Evolutionary conservation across 1,284 basidiomycete species (phyloP).

Genomic region (Ustanciosporium gigantosporum): DNA sequence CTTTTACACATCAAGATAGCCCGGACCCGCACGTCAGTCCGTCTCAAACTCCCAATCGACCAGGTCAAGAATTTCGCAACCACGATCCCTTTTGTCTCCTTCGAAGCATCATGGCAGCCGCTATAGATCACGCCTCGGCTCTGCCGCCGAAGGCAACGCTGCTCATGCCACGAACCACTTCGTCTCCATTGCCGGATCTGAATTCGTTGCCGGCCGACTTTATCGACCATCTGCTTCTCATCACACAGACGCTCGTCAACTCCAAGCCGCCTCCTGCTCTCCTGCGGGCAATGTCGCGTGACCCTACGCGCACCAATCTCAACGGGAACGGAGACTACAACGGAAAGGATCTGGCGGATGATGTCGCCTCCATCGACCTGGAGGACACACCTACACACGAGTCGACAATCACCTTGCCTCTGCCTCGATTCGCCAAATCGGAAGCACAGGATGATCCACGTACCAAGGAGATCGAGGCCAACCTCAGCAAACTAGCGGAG

Average conservation of each 20-base stretch:
- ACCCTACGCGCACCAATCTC: conserved; percentile 9
- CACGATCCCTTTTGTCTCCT: no score
- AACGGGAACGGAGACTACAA: conserved; percentile 1
- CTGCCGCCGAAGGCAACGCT: conserved; percentile 7
- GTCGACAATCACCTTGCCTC: conserved; percentile 36
- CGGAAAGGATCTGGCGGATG: conserved; percentile 8
- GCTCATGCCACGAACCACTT: conserved; percentile 43
- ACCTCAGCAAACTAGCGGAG: conserved; percentile 44
- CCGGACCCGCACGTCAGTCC: no score
- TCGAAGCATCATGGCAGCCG: conserved; percentile 19
- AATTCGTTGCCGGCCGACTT: conserved; percentile 47
- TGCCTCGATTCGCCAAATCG: conserved; percentile 40
- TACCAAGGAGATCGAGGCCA: conserved; percentile 43
- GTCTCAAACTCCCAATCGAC: no score
- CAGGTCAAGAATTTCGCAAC: no score
- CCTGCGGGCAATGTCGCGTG: conserved; percentile 25
- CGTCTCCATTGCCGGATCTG: conserved; percentile 42
- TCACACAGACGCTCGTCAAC: conserved; percentile 49
- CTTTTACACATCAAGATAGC: no score
- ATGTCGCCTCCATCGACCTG: conserved; percentile 33
- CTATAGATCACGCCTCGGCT: conserved; percentile 19
- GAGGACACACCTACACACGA: conserved; percentile 6
- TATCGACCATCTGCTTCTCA: conserved; percentile 51
- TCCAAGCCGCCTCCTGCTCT: conserved; percentile 35
- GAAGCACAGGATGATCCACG: conserved; percentile 33